Percentiles rank a stretch among this genome's conserved stretches.
phyloP scores from a whole-genome alignment of 441 rosid genomes.

The Iberis amara region DNA sequence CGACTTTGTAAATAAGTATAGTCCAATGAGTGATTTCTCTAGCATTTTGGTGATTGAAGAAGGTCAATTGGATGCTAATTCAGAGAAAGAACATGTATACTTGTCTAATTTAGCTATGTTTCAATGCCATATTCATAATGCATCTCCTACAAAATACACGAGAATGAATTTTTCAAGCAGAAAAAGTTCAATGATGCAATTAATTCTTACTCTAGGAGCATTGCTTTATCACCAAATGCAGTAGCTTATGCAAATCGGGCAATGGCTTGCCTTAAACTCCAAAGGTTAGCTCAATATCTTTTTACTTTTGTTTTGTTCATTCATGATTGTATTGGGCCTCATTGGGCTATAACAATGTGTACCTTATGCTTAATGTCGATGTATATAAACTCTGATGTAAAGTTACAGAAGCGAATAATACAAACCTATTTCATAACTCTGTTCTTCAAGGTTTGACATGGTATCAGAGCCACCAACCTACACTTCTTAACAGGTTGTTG shows the following conservation, averaged over 20 bases:
- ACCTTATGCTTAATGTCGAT: too few species aligned
- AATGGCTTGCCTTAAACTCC: constrained; percentile 87
- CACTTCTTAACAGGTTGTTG: too few species aligned
- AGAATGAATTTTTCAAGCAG: constrained; percentile 81
- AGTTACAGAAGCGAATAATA: too few species aligned
- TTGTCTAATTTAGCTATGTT: constrained; percentile 2
- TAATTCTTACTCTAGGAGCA: constrained; percentile 83
- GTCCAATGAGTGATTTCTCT: constrained; percentile 37
- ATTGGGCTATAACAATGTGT: too few species aligned
- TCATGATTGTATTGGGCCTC: too few species aligned
- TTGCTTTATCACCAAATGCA: constrained; percentile 79
- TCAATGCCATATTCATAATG: background rate
- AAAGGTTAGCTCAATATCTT: constrained; percentile 37
- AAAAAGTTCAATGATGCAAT: constrained; percentile 81
- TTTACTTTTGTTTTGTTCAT: background rate
- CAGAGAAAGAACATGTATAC: constrained; percentile 87
- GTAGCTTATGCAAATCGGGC: constrained; percentile 90
- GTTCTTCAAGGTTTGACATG: too few species aligned
- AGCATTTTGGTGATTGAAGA: constrained; percentile 43
- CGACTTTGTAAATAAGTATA: constrained; percentile 37
- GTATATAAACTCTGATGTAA: too few species aligned
- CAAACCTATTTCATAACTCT: too few species aligned
- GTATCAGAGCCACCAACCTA: too few species aligned
- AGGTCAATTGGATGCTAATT: constrained; percentile 50
- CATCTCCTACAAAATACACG: constrained; percentile 36